Conservation (phyloP, 768 basidiomycete genomes). For the Dacryopinax spathularia region DNA sequence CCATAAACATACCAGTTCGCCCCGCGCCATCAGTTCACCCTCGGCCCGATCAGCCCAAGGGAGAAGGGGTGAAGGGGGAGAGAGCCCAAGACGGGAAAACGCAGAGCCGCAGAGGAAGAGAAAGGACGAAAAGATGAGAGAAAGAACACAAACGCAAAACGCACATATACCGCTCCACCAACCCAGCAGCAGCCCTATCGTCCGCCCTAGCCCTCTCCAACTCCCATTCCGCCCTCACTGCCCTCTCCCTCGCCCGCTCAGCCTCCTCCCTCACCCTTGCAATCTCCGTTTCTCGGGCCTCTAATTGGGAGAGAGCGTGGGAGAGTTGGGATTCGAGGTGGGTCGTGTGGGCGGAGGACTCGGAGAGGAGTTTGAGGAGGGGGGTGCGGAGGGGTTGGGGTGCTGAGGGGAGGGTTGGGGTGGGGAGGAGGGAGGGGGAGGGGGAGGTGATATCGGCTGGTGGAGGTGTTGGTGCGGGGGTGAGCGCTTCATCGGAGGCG, state of each 20-base stretch:
- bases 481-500: background rate
- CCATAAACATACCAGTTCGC: too few species aligned
- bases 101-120: too few species aligned
- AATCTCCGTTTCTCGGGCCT: background rate
- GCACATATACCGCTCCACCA: background rate
- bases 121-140: background rate
- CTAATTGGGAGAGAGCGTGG: background rate
- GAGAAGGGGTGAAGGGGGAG: too few species aligned
- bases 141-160: background rate
- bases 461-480: too few species aligned
- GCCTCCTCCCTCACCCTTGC: background rate
- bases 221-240: background rate
- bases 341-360: background rate
- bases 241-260: background rate
- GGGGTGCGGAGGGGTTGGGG: background rate
- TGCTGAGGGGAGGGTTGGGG: background rate
- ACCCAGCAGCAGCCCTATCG: background rate
- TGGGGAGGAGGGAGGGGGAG: background rate
- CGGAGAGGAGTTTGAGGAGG: background rate
- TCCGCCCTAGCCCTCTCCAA: background rate
- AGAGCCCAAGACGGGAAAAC: too few species aligned
- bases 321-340: background rate
- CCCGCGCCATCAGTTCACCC: too few species aligned
- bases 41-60: too few species aligned
- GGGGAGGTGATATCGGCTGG: too few species aligned